Evolutionary conservation across 2,329 filamentous ascomycete genomes (phyloP), one percentile per base, ranked within the genome.

Genomic region (Raffaelea deltoideospora): DNA sequence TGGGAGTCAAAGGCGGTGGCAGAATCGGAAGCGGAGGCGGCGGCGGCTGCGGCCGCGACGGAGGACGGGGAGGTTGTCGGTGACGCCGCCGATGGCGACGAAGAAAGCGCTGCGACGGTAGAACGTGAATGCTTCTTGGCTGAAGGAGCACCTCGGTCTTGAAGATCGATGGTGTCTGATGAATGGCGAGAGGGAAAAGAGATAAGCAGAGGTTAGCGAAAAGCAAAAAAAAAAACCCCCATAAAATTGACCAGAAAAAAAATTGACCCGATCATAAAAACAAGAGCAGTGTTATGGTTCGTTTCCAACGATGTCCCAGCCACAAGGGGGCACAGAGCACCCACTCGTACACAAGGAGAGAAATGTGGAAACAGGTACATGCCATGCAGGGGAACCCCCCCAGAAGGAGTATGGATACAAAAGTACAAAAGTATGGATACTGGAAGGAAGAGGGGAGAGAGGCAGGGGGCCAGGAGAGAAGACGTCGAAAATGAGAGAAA

Each of bases 161-260:
- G 90, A 36, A 96, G 76, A 62, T 96, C 90, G 60, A 95, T 81
- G 44, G 88, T 92, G 64, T 96, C 88, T 93, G 59, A 33, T 27
- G 21, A 34, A 24, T 34, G 27, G 28, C 9, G 27, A 31, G 29
- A 41, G 32, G 36, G 38, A 36, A 35, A 24, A 26, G 37, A 36
- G 33, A 34, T n/a, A n/a, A n/a, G n/a, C n/a, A n/a, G n/a, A n/a
- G n/a, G n/a, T n/a, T n/a, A n/a, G n/a, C n/a, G n/a, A n/a, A n/a
- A n/a, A 37, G 40, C 41, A 39, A 37, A 35, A 42, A 43, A 42
- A 33, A 27, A 34, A 33, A n/a, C n/a, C n/a, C n/a, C n/a, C n/a
- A n/a, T n/a, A n/a, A n/a, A n/a, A n/a, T n/a, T n/a, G n/a, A n/a
- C n/a, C 23, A 24, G 23, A 13, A 24, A 24, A 24, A 24, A 24